Evolutionary conservation across 768 basidiomycete species (phyloP).

Genomic region (Mrakia gelida): DNA sequence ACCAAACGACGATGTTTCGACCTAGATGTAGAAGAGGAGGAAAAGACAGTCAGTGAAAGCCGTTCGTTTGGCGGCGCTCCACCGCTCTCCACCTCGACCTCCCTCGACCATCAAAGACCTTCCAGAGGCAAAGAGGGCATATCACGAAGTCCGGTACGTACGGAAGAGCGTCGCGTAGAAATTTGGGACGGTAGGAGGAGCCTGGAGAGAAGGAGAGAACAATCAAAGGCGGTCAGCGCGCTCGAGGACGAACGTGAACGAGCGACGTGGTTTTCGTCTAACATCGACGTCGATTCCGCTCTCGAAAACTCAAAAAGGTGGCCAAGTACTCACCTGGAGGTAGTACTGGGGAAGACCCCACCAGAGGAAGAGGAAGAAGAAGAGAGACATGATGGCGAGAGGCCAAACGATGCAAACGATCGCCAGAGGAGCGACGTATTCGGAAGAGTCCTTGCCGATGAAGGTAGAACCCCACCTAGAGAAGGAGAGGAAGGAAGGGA

Average conservation of each 20-base stretch:
- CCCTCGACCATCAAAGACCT: too few relatives aligned
- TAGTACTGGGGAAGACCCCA: conserved; percentile 72
- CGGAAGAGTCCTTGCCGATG: conserved; percentile 51
- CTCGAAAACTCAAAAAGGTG: neutral
- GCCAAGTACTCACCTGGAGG: conserved; percentile 3
- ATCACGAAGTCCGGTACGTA: conserved; percentile 24
- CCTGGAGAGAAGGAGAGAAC: conserved; percentile 53
- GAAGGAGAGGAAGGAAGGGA: conserved; percentile 59
- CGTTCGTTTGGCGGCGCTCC: too few relatives aligned
- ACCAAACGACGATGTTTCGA: conserved; percentile 86
- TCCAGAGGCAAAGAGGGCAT: too few relatives aligned
- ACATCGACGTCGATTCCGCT: too few relatives aligned
- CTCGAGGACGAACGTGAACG: neutral
- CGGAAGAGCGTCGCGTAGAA: conserved; percentile 86
- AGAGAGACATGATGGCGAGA: conserved; percentile 63
- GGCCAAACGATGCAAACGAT: conserved; percentile 79
- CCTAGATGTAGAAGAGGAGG: too few relatives aligned
- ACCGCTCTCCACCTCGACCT: too few relatives aligned
- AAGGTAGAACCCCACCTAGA: conserved; percentile 84
- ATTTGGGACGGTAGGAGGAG: conserved; percentile 89
- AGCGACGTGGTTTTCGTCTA: too few relatives aligned
- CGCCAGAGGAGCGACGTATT: conserved; percentile 61
- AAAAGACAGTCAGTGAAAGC: too few relatives aligned
- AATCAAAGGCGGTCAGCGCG: neutral
- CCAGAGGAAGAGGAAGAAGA: conserved; percentile 77